Evolutionary conservation across 768 basidiomycete genomes (phyloP).

Genomic region (Leucosporidium creatinivorum): DNA sequence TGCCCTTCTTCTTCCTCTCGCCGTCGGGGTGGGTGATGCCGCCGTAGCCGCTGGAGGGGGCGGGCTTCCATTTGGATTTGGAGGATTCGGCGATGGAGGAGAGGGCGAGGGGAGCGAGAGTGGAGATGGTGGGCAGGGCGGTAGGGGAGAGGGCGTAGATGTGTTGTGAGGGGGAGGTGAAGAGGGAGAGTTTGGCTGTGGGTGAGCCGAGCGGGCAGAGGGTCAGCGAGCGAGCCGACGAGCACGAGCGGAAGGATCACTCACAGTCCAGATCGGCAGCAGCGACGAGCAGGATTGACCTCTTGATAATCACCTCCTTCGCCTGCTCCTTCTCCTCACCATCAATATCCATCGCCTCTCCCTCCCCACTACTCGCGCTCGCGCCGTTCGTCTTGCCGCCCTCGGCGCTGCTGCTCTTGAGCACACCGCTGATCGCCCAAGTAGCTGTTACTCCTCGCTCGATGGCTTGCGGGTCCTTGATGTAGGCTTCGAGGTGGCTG

Average conservation of each 20-base stretch:
- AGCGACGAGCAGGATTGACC: not conserved
- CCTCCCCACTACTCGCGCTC: no score
- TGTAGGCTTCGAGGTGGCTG: not conserved
- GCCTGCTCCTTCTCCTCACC: not conserved
- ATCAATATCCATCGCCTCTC: conserved; percentile 1
- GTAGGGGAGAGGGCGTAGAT: conserved; percentile 5
- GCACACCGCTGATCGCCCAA: not conserved
- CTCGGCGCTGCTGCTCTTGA: not conserved
- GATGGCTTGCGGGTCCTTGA: not conserved
- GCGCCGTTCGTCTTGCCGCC: no score
- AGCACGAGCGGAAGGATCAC: not conserved
- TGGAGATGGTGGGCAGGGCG: not conserved
- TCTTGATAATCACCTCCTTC: not conserved
- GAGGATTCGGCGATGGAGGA: not conserved
- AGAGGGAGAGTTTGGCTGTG: not conserved
- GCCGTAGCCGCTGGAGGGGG: not conserved
- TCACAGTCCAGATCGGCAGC: not conserved
- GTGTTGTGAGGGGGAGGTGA: not conserved
- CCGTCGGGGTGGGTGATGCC: conserved; percentile 1
- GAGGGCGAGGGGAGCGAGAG: not conserved
- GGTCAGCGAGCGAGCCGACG: not conserved
- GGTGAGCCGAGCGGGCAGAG: not conserved
- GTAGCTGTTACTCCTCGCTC: not conserved
- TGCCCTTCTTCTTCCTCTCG: not conserved
- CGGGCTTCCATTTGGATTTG: conserved; percentile 1